A percentile compares a stretch with the other conserved stretches of the same genome.
Conservation (phyloP, 306 rosid genomes). For the Castanea sativa region DNA sequence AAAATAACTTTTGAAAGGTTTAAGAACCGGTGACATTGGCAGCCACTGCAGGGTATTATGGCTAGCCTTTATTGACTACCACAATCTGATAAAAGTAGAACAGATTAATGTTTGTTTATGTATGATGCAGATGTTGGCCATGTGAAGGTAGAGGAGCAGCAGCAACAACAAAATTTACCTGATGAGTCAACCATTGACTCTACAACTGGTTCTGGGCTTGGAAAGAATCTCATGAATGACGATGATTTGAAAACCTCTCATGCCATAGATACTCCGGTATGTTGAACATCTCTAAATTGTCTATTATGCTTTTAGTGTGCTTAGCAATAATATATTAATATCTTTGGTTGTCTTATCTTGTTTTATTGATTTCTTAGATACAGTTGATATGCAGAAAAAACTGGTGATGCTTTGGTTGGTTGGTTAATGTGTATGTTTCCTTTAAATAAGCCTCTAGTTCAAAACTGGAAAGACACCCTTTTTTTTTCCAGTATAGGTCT, state of each 20-base stretch:
- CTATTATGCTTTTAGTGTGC: conserved; percentile 5
- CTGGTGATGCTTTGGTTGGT: background rate
- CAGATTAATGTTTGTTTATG: background rate
- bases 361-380: background rate
- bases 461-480: background rate
- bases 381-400: background rate
- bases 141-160: conserved; percentile 71
- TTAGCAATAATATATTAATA: background rate
- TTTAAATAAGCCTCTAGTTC: no score
- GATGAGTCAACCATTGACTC: conserved; percentile 67
- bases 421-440: background rate
- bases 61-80: background rate
- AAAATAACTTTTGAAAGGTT: background rate
- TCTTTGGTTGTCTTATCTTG: background rate
- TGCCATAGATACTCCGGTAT: conserved; percentile 65
- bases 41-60: background rate
- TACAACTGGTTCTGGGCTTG: conserved; percentile 53
- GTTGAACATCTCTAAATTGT: conserved; percentile 20
- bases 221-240: conserved; percentile 70
- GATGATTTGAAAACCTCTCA: conserved; percentile 79
- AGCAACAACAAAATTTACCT: conserved; percentile 59
- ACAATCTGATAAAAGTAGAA: background rate
- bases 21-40: background rate
- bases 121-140: conserved; percentile 59
- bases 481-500: background rate